Conservation (phyloP, 345 rosid species). For the Anastatica hierochuntica region DNA sequence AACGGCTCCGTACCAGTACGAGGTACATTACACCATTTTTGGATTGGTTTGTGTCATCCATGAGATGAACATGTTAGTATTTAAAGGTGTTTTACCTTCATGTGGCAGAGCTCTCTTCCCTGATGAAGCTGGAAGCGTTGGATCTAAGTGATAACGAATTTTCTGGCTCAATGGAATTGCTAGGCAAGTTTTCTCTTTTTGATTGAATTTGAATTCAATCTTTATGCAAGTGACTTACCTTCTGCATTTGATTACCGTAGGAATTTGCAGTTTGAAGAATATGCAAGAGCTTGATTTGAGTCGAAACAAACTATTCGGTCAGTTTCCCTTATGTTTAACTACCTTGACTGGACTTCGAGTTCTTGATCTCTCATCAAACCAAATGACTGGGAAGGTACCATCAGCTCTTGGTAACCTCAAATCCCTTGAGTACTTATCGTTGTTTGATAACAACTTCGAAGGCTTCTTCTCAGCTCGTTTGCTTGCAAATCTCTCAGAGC, state of each 20-base stretch:
- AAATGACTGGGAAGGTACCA: background rate
- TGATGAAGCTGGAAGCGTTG: background rate
- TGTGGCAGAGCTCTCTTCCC: background rate
- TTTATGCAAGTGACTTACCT: background rate
- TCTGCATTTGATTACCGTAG: background rate
- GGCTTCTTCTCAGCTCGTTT: conserved; percentile 3
- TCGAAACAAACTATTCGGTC: background rate
- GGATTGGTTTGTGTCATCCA: too few relatives aligned
- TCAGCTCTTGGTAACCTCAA: background rate
- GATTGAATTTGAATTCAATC: too few relatives aligned
- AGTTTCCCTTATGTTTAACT: background rate
- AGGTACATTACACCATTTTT: too few relatives aligned
- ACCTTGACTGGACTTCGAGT: background rate
- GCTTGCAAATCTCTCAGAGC: conserved; percentile 3
- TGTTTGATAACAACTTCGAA: conserved; percentile 7
- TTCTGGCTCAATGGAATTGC: too few relatives aligned
- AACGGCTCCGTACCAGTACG: background rate
- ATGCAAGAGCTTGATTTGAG: conserved; percentile 8
- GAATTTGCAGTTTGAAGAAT: conserved; percentile 6
- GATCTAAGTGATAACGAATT: too few relatives aligned
- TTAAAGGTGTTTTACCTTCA: too few relatives aligned
- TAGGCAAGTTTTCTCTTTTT: too few relatives aligned
- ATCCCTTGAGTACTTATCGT: conserved; percentile 9
- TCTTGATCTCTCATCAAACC: conserved; percentile 13
- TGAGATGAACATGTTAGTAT: too few relatives aligned